Conservation (phyloP, 1,139 yeast species). For the Zygosaccharomyces pseudobailii region DNA sequence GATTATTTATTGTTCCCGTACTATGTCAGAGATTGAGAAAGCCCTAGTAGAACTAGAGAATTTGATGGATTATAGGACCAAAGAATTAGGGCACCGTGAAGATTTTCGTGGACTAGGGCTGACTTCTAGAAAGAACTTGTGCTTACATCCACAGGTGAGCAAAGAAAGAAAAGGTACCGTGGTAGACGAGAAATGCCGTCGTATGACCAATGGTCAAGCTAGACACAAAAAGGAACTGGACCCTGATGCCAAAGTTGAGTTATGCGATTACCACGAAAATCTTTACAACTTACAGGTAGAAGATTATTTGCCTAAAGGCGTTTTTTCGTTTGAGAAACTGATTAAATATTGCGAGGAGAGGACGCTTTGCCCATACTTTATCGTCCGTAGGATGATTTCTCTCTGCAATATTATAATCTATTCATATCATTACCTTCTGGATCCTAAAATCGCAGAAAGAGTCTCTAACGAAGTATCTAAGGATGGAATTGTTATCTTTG, state of each 20-base stretch:
- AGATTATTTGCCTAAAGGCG: constrained; percentile 85
- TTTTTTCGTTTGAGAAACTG: constrained; percentile 84
- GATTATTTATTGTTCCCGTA: constrained; percentile 95
- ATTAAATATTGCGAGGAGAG: constrained; percentile 69
- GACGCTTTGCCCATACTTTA: constrained; percentile 91
- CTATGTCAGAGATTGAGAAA: constrained; percentile 98
- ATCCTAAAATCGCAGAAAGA: constrained; percentile 94
- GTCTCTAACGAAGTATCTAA: constrained; percentile 89
- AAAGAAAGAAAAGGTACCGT: constrained; percentile 88
- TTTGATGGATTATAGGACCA: constrained; percentile 78
- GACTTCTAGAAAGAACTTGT: constrained; percentile 88
- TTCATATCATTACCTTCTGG: constrained; percentile 91
- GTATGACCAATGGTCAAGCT: constrained; percentile 88
- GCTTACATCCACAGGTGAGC: constrained; percentile 83
- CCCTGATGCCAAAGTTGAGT: constrained; percentile 49
- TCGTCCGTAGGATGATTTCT: constrained; percentile 96
- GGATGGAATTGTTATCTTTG: constrained; percentile 90
- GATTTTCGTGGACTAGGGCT: constrained; percentile 91
- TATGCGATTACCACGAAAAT: constrained; percentile 88
- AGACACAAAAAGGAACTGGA: constrained; percentile 63
- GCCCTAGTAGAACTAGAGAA: constrained; percentile 90
- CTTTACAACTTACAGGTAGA: constrained; percentile 81
- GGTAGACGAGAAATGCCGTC: constrained; percentile 93
- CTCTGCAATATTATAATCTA: constrained; percentile 91
- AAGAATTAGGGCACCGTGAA: constrained; percentile 78